Evolutionary conservation across 1,139 yeast genomes (phyloP).

Genomic region (Blastobotrys buckinghamii): DNA sequence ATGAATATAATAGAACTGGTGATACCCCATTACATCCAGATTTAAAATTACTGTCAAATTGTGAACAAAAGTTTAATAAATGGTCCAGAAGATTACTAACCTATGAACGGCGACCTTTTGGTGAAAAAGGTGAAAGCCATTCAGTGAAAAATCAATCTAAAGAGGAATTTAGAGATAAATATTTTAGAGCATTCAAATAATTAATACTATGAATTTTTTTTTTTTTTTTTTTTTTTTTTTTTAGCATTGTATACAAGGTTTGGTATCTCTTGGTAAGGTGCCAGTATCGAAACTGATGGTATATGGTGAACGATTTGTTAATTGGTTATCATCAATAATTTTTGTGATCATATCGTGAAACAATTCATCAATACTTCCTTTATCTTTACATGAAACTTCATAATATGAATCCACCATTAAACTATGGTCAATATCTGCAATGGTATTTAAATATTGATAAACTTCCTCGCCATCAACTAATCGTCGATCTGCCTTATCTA

Average conservation of each 20-base stretch:
- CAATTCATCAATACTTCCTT: slow-evolving; percentile 28
- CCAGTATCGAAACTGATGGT: not conserved
- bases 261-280: not conserved
- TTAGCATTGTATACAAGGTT: not conserved
- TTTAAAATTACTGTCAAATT: slow-evolving; percentile 61
- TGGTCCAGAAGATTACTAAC: slow-evolving; percentile 84
- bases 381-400: slow-evolving; percentile 2
- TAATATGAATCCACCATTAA: slow-evolving; percentile 5
- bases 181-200: slow-evolving; percentile 55
- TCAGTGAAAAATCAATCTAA: slow-evolving; percentile 36
- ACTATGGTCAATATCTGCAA: slow-evolving; percentile 15
- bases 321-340: not conserved
- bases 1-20: slow-evolving; percentile 61
- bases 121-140: slow-evolving; percentile 53
- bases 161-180: slow-evolving; percentile 70
- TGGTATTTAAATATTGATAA: slow-evolving; percentile 11
- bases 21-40: slow-evolving; percentile 74
- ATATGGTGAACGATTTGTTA: not conserved
- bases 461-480: slow-evolving; percentile 27
- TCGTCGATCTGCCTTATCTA: slow-evolving; percentile 30
- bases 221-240: too few species aligned
- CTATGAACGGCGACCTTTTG: slow-evolving; percentile 61
- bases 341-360: slow-evolving; percentile 29
- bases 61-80: slow-evolving; percentile 84
- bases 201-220: not conserved